Evolutionary conservation across 1,284 basidiomycete species (phyloP), one percentile per base, ranked within the genome.

Genomic region (Sanguinoderma infundibulare): DNA sequence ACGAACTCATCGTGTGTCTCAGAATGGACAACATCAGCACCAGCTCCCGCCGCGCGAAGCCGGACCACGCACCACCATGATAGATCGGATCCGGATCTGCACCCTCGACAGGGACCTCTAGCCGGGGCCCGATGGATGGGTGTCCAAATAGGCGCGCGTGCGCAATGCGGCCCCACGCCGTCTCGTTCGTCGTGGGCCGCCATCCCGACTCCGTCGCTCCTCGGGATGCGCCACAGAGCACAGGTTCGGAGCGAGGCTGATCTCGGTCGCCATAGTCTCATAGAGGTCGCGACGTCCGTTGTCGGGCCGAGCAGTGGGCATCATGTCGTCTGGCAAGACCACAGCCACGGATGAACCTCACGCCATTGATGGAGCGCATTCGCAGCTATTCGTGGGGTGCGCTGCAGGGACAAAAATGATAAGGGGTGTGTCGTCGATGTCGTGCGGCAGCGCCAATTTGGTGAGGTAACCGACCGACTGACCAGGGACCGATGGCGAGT

Each of bases 211-310:
- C 12, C 24, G 42, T 46, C 42, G 24, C 24, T 15, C 47, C 36
- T 38, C 47, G 55, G 46, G 53, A 24, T 32, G 42, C 22, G 28
- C n/a, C 46, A 20, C 55, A 56, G 56, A 44, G 40, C 56, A 58
- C 54, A 49, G 59, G 54, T 52, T 46, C 15, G 38, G 51, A 51
- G 57, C n/a, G n/a, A n/a, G 50, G 39, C n/a, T 60, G 62, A 66
- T 66, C 53, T 20, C 9, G 53, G 62, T 66, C 57, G 62, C n/a
- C n/a, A n/a, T n/a, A n/a, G n/a, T n/a, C n/a, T 36, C 65, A 66
- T 59, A 59, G 61, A 47, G 35, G 61, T 63, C 60, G 55, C 55
- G 62, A 62, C 62, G 57, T 57, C 60, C 28, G 59, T 61, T 54
- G 60, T 42, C 55, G 55, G 50, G 34, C 55, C 39, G 44, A 44